These are phyloP conservation scores for Phallus indusiatus DNA, from an alignment of 768 basidiomycete species.

Conservation along the genomic window DNA sequence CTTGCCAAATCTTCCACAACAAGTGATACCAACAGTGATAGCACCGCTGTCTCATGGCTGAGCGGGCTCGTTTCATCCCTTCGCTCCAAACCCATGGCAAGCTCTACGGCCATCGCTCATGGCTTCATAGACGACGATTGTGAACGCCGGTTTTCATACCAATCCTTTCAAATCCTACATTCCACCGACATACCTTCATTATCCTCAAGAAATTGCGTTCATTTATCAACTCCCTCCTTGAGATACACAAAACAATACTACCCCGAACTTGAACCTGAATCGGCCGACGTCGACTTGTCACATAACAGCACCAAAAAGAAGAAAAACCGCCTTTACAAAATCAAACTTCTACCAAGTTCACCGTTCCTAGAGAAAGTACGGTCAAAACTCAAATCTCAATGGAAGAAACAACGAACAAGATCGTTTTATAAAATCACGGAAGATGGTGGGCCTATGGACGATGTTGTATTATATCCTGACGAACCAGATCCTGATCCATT, in stretches of 20 bases:
- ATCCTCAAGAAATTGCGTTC: not conserved
- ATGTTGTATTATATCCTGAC: not conserved
- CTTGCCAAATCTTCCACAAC: not conserved
- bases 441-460: not conserved
- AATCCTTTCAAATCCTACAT: not conserved
- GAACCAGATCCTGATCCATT: not conserved
- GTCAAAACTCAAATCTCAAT: too few relatives aligned
- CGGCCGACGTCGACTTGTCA: not conserved
- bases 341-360: not conserved
- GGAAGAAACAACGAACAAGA: too few relatives aligned
- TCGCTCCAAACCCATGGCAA: not conserved
- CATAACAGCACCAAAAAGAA: not conserved
- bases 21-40: not conserved
- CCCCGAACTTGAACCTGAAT: not conserved
- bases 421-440: too few relatives aligned
- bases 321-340: not conserved
- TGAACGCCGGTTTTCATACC: not conserved
- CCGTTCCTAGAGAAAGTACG: too few relatives aligned
- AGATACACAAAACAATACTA: not conserved
- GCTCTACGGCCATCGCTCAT: not conserved
- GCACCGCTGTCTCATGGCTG: not conserved
- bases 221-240: not conserved
- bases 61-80: not conserved
- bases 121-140: not conserved
- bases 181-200: not conserved